Evolutionary conservation across 257 asterid genomes (phyloP).

Genomic region (Solanum chmielewskii): DNA sequence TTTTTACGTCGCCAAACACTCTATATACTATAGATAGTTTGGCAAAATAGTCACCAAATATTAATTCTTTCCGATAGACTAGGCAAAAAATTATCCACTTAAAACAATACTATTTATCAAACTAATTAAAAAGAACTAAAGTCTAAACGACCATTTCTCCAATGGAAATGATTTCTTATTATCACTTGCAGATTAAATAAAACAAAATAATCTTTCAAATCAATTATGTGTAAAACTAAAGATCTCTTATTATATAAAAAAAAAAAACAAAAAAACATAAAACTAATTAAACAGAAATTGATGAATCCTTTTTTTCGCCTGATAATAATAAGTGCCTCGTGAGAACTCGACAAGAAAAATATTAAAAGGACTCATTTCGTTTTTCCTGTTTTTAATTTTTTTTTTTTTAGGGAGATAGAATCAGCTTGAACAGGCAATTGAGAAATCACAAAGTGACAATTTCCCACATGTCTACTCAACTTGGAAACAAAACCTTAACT

Average conservation of each 20-base stretch:
- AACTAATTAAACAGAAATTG: no score
- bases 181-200: no score
- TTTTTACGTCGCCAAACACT: not conserved
- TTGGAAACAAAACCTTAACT: conserved; percentile 20
- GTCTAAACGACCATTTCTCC: not conserved
- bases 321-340: no score
- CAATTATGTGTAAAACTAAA: not conserved
- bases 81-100: not conserved
- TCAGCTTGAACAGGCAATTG: conserved; percentile 12
- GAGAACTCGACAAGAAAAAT: not conserved
- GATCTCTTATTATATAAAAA: no score
- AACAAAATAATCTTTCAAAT: no score
- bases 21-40: not conserved
- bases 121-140: not conserved
- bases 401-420: conserved; percentile 4
- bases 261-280: no score
- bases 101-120: not conserved
- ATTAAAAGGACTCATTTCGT: not conserved
- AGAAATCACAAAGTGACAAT: conserved; percentile 1
- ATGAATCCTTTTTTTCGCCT: not conserved
- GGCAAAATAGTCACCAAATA: not conserved
- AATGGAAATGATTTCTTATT: not conserved
- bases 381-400: not conserved
- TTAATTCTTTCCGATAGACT: not conserved
- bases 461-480: not conserved